A percentile compares a stretch with the other conserved stretches of the same genome.
Conservation (phyloP, 2,329 filamentous ascomycete genomes). For the Ceratocystiopsis minuta region DNA sequence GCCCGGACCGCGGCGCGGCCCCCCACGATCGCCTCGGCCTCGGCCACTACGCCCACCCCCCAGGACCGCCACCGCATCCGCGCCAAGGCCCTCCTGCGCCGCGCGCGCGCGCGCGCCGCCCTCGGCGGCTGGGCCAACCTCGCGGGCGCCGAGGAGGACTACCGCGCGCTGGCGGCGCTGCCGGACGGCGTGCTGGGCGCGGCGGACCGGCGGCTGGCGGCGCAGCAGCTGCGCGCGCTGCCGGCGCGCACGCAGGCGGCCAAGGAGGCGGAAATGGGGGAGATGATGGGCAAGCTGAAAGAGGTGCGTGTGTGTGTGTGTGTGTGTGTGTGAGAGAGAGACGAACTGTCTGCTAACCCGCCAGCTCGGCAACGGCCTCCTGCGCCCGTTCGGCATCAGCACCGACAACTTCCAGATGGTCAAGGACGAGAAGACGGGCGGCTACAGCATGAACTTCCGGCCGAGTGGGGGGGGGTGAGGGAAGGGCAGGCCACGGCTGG, state of each 20-base stretch:
- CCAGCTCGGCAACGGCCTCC: slow-evolving; percentile 68
- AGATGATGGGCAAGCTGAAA: slow-evolving; percentile 97
- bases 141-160: slow-evolving; percentile 63
- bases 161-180: slow-evolving; percentile 40
- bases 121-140: slow-evolving; percentile 64
- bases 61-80: slow-evolving; percentile 60
- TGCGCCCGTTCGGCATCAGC: slow-evolving; percentile 84
- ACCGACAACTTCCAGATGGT: slow-evolving; percentile 92
- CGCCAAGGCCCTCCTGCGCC: slow-evolving; percentile 64
- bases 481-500: too few relatives aligned
- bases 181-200: slow-evolving; percentile 31
- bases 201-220: slow-evolving; percentile 50
- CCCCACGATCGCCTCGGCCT: slow-evolving; percentile 5
- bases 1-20: slow-evolving; percentile 31
- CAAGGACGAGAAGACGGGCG: slow-evolving; percentile 75
- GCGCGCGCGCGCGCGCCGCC: slow-evolving; percentile 55
- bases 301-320: slow-evolving; percentile 29
- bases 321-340: too few relatives aligned
- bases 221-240: slow-evolving; percentile 44
- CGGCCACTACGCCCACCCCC: slow-evolving; percentile 10
- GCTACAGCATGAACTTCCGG: slow-evolving; percentile 84
- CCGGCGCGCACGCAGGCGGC: slow-evolving; percentile 56
- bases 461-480: background rate
- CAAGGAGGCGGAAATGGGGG: slow-evolving; percentile 72
- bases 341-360: background rate